Evolutionary conservation across 2,329 filamentous ascomycete species (phyloP).

Genomic region (Stemphylium vesicarium): DNA sequence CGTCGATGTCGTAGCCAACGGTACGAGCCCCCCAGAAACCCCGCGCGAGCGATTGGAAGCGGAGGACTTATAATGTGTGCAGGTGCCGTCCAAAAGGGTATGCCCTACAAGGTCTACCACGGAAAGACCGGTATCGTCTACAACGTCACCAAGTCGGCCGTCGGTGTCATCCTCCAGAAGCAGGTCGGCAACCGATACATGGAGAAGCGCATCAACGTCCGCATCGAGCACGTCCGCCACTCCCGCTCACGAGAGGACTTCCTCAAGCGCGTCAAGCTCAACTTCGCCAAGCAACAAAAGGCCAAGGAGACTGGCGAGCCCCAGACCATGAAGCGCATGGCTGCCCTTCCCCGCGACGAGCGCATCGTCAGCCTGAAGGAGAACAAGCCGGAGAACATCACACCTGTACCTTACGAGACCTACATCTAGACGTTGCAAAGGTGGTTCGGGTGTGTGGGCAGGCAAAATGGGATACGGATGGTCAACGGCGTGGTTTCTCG

Average conservation of each 20-base stretch:
- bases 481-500: slow-evolving; percentile 50
- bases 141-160: slow-evolving; percentile 98
- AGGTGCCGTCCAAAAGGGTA: slow-evolving; percentile 61
- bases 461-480: slow-evolving; percentile 49
- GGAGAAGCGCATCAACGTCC: slow-evolving; percentile 99
- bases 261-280: slow-evolving; percentile 93
- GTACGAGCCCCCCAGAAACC: slow-evolving; percentile 65
- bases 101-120: slow-evolving; percentile 99
- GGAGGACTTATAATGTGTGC: slow-evolving; percentile 27
- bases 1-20: slow-evolving; percentile 98
- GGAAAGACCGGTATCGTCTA: slow-evolving; percentile 94
- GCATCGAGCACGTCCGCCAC: slow-evolving; percentile 93
- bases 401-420: slow-evolving; percentile 95
- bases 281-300: slow-evolving; percentile 90
- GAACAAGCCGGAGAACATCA: slow-evolving; percentile 88
- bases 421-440: slow-evolving; percentile 75
- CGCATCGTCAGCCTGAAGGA: slow-evolving; percentile 80
- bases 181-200: slow-evolving; percentile 99
- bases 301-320: slow-evolving; percentile 88
- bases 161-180: slow-evolving; percentile 97
- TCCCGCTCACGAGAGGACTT: slow-evolving; percentile 98
- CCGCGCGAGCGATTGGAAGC: slow-evolving; percentile 17
- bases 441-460: slow-evolving; percentile 30
- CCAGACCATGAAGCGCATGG: slow-evolving; percentile 92
- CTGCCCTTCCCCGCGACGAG: slow-evolving; percentile 78